Evolutionary conservation across 208 protist species (phyloP).

Genomic region (Strigomonas galati): DNA sequence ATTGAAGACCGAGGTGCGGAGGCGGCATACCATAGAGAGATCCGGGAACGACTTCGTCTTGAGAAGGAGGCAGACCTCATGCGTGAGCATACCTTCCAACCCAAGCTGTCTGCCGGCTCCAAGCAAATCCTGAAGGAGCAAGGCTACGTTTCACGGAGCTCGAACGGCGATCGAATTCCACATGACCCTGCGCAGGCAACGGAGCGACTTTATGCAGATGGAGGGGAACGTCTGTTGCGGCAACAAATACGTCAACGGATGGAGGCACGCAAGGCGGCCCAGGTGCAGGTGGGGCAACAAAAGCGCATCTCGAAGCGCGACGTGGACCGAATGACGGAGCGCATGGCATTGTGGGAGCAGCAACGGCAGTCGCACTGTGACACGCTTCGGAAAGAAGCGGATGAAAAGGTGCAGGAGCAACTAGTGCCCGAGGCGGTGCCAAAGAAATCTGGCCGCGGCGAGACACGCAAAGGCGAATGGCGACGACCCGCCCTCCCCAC

Average conservation of each 20-base stretch:
- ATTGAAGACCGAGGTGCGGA: slow-evolving; percentile 33
- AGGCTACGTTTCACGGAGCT: not conserved
- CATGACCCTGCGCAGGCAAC: slow-evolving; percentile 16
- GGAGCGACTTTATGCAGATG: slow-evolving; percentile 76
- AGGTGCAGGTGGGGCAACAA: slow-evolving; percentile 36
- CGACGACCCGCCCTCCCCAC: not conserved
- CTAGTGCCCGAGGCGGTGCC: not conserved
- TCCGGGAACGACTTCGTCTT: slow-evolving; percentile 30
- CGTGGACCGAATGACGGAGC: slow-evolving; percentile 33
- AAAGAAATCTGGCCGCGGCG: not conserved
- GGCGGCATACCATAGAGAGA: slow-evolving; percentile 20
- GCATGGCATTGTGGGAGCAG: slow-evolving; percentile 56
- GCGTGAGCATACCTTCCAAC: slow-evolving; percentile 54
- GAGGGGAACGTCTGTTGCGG: slow-evolving; percentile 62
- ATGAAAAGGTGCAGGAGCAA: slow-evolving; percentile 13
- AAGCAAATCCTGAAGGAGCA: slow-evolving; percentile 29
- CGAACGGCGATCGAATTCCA: not conserved
- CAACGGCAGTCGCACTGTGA: slow-evolving; percentile 27
- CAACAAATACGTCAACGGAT: slow-evolving; percentile 67
- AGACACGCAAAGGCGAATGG: not conserved
- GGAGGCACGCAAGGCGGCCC: slow-evolving; percentile 23
- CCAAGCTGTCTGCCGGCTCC: slow-evolving; percentile 37
- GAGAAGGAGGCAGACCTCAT: slow-evolving; percentile 29
- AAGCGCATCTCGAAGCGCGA: slow-evolving; percentile 29
- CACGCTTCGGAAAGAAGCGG: slow-evolving; percentile 24